These are phyloP conservation scores for Candida wancherniae DNA, from an alignment of 805 yeast genomes.

Conservation along the genomic window DNA sequence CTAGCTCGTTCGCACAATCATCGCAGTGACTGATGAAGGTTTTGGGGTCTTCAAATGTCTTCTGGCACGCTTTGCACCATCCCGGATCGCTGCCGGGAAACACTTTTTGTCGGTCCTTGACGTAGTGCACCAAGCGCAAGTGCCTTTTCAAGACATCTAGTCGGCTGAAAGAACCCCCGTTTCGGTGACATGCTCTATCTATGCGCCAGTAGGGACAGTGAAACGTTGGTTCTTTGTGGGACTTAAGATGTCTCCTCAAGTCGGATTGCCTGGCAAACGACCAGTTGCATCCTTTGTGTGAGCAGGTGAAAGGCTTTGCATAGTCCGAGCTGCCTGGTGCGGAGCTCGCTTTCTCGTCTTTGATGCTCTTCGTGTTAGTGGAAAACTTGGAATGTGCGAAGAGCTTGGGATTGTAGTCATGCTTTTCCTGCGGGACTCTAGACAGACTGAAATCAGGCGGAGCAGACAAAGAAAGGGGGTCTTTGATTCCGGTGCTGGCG, in stretches of 20 bases:
- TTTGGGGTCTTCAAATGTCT: conserved; percentile 49
- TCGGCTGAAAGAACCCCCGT: conserved; percentile 71
- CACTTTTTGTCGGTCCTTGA: conserved; percentile 38
- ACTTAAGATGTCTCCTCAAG: conserved; percentile 59
- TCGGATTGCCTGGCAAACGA: conserved; percentile 67
- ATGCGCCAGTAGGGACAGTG: conserved; percentile 71
- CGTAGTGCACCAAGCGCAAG: conserved; percentile 63
- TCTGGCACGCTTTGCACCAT: conserved; percentile 62
- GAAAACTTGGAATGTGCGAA: too few species aligned
- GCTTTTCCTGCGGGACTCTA: too few species aligned
- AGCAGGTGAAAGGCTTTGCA: conserved; percentile 39
- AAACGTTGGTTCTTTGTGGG: conserved; percentile 61
- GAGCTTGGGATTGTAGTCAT: too few species aligned
- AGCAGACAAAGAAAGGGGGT: too few species aligned
- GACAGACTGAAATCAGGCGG: too few species aligned
- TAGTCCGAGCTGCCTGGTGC: too few species aligned
- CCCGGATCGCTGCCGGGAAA: conserved; percentile 47
- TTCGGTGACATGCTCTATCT: conserved; percentile 69
- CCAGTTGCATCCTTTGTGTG: conserved; percentile 53
- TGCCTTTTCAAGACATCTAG: conserved; percentile 74
- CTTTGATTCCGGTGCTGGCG: too few species aligned
- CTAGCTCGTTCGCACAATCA: conserved; percentile 62
- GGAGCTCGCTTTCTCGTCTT: too few species aligned
- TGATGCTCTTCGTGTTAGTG: too few species aligned
- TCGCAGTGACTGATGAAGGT: conserved; percentile 61